Percentiles rank a stretch among this genome's conserved stretches.
These are phyloP conservation scores for Alternaria incomplexa DNA, from an alignment of 2,329 filamentous ascomycete genomes.

Conservation along the genomic window DNA sequence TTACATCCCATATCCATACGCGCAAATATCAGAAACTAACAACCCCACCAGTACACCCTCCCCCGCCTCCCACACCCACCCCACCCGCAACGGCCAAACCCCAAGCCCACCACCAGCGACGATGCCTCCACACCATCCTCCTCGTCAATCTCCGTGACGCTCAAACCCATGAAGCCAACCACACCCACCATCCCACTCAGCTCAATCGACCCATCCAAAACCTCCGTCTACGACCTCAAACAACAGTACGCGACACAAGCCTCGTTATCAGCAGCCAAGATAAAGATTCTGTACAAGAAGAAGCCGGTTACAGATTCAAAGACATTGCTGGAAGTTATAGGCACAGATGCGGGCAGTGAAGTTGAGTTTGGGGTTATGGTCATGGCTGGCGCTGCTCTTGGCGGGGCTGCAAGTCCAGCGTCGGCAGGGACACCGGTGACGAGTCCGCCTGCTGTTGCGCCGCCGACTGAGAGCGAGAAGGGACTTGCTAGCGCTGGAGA, in stretches of 20 bases:
- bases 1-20: slow-evolving; percentile 22
- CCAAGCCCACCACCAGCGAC: slow-evolving; percentile 55
- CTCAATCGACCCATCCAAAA: slow-evolving; percentile 65
- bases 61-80: slow-evolving; percentile 67
- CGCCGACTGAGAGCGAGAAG: slow-evolving; percentile 60
- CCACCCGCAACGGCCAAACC: slow-evolving; percentile 56
- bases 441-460: slow-evolving; percentile 57
- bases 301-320: slow-evolving; percentile 83
- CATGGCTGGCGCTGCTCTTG: slow-evolving; percentile 65
- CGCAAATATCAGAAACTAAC: slow-evolving; percentile 31
- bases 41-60: slow-evolving; percentile 67
- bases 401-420: slow-evolving; percentile 44
- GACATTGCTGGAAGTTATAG: slow-evolving; percentile 74
- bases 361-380: slow-evolving; percentile 90
- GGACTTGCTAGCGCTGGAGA: slow-evolving; percentile 29
- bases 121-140: slow-evolving; percentile 25
- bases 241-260: slow-evolving; percentile 68
- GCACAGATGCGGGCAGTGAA: slow-evolving; percentile 58
- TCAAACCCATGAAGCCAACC: slow-evolving; percentile 72
- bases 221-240: slow-evolving; percentile 82
- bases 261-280: slow-evolving; percentile 68
- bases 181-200: slow-evolving; percentile 71
- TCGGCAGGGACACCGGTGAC: slow-evolving; percentile 53
- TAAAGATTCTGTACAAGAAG: slow-evolving; percentile 85
- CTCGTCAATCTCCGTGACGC: slow-evolving; percentile 61